These are phyloP conservation scores for Coelastrella sp. DNA, from an alignment of 139 green algal genomes.

Conservation along the genomic window DNA sequence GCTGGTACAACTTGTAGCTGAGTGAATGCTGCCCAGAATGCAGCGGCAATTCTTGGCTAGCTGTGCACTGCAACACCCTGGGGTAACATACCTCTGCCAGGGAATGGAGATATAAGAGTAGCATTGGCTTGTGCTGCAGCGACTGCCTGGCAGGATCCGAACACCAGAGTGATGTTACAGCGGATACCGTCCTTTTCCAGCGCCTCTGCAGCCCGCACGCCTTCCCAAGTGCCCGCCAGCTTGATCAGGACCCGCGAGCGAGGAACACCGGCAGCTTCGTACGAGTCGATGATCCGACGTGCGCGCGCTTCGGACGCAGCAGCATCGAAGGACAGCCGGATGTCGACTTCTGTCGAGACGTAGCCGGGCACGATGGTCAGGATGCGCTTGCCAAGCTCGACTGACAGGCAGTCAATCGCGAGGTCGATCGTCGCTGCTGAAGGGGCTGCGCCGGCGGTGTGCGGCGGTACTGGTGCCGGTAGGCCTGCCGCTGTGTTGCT, in stretches of 20 bases:
- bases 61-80: background rate
- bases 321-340: conserved; percentile 60
- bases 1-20: too few relatives aligned
- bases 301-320: conserved; percentile 52
- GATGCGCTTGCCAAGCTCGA: conserved; percentile 63
- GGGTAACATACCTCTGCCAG: conserved; percentile 40
- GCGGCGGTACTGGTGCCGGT: conserved; percentile 13
- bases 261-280: conserved; percentile 58
- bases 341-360: conserved; percentile 69
- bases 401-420: conserved; percentile 63
- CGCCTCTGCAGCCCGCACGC: conserved; percentile 50
- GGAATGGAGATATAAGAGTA: conserved; percentile 67
- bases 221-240: conserved; percentile 70
- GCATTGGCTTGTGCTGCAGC: conserved; percentile 53
- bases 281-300: conserved; percentile 64
- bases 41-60: background rate
- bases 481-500: background rate
- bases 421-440: conserved; percentile 53
- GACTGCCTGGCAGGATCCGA: conserved; percentile 59
- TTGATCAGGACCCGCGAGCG: conserved; percentile 64
- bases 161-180: conserved; percentile 72
- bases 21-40: too few relatives aligned
- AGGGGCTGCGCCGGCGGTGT: conserved; percentile 5
- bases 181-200: conserved; percentile 59
- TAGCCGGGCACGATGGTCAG: conserved; percentile 58